Evolutionary conservation across 306 rosid genomes (phyloP).

Genomic region (Acacia confusa): DNA sequence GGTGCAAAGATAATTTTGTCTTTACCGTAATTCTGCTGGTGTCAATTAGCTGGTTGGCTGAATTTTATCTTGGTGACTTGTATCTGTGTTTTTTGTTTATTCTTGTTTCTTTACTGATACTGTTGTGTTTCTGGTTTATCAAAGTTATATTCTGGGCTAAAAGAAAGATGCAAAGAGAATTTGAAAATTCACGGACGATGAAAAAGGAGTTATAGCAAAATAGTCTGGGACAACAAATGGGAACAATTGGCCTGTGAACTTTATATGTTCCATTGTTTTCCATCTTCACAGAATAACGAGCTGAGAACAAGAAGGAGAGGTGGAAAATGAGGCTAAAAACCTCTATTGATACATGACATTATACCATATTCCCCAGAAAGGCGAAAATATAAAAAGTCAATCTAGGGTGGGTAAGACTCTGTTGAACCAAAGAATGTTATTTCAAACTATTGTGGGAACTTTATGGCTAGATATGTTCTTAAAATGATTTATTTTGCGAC

Average conservation of each 20-base stretch:
- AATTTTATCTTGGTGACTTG: not conserved
- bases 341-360: not conserved
- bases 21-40: not conserved
- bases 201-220: not conserved
- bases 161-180: not conserved
- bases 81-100: not conserved
- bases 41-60: not conserved
- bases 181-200: not conserved
- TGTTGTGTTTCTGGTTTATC: not conserved
- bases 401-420: conserved; percentile 32
- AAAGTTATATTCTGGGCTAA: not conserved
- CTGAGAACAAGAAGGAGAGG: not conserved
- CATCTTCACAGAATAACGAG: not conserved
- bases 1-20: not conserved
- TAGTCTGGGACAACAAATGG: not conserved
- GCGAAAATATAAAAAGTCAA: conserved; percentile 15
- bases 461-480: not conserved
- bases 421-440: conserved; percentile 16
- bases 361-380: conserved; percentile 12
- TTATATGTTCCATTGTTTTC: not conserved
- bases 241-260: not conserved
- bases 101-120: not conserved
- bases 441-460: not conserved
- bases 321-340: not conserved
- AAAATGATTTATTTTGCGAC: not conserved